Conservation (phyloP, 306 rosid species). For the Erythrophleum fordii region DNA sequence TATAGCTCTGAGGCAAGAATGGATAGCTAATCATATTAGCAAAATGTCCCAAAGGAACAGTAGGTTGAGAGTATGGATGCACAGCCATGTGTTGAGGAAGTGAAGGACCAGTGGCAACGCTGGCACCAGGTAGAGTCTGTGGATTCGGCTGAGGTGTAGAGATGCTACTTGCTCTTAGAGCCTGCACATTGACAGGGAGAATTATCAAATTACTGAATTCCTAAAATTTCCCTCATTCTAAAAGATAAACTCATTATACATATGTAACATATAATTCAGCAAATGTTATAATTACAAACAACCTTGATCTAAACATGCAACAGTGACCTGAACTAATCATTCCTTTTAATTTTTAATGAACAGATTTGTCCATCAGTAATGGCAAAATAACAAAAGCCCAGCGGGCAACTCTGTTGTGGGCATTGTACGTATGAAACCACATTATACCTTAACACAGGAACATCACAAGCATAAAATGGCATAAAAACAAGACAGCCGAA, state of each 20-base stretch:
- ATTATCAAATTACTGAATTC: slow-evolving; percentile 27
- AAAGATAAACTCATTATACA: slow-evolving; percentile 24
- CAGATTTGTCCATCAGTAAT: neutral
- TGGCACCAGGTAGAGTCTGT: slow-evolving; percentile 69
- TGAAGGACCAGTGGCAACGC: slow-evolving; percentile 84
- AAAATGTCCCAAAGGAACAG: slow-evolving; percentile 89
- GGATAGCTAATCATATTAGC: slow-evolving; percentile 96
- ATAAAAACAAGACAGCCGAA: neutral
- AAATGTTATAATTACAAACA: neutral
- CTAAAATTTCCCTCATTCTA: slow-evolving; percentile 7
- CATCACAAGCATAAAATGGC: neutral
- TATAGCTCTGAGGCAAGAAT: slow-evolving; percentile 95
- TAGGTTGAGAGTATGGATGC: slow-evolving; percentile 95
- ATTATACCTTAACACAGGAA: neutral
- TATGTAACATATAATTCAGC: slow-evolving; percentile 11
- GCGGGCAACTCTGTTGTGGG: neutral
- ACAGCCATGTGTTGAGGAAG: slow-evolving; percentile 93
- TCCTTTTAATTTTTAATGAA: neutral
- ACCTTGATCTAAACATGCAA: neutral
- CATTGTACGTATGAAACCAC: neutral
- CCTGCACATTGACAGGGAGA: slow-evolving; percentile 54
- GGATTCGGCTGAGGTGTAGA: slow-evolving; percentile 74
- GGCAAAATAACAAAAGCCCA: neutral
- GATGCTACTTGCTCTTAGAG: slow-evolving; percentile 70
- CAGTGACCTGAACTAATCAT: neutral